A percentile compares a stretch with the other conserved stretches of the same genome.
These are phyloP conservation scores for Neopestalotiopsis sp. DNA, from an alignment of 2,329 filamentous ascomycete genomes.

Conservation along the genomic window DNA sequence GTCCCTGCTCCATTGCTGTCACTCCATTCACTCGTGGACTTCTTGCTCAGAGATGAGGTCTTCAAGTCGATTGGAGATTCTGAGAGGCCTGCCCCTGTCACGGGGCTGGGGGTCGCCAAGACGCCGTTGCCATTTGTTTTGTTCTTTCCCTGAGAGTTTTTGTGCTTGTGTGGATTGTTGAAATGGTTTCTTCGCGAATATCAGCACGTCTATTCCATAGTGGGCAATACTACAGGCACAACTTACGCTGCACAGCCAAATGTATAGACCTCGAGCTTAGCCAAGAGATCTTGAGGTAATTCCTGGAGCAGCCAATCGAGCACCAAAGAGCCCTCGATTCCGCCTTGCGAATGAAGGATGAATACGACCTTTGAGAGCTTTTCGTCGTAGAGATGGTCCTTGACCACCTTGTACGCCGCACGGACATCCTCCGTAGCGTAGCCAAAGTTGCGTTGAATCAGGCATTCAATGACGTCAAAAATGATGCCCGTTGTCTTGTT, in stretches of 20 bases:
- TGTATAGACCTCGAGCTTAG: conserved; percentile 77
- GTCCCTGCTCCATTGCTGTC: not conserved
- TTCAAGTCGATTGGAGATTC: conserved; percentile 34
- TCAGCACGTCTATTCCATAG: not conserved
- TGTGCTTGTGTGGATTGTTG: conserved; percentile 71
- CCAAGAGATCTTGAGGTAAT: conserved; percentile 66
- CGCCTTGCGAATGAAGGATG: conserved; percentile 79
- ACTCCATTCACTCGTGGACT: not conserved
- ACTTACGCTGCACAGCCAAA: conserved; percentile 72
- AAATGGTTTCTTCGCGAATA: conserved; percentile 64
- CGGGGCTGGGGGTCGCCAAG: conserved; percentile 18
- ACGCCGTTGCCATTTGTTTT: conserved; percentile 37
- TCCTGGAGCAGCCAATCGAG: conserved; percentile 80
- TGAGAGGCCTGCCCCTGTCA: conserved; percentile 40
- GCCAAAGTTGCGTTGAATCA: conserved; percentile 75
- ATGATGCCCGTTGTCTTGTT: conserved; percentile 76
- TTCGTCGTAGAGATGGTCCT: conserved; percentile 66
- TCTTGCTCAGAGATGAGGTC: conserved; percentile 2
- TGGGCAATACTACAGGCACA: not conserved
- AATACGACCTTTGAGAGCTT: conserved; percentile 72
- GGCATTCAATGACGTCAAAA: conserved; percentile 78
- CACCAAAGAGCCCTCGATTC: conserved; percentile 73
- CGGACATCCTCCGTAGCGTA: conserved; percentile 74
- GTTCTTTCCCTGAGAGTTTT: conserved; percentile 47
- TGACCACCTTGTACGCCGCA: conserved; percentile 65